Conservation (phyloP, 2,329 filamentous ascomycete genomes). For the Aspergillus terreus region DNA sequence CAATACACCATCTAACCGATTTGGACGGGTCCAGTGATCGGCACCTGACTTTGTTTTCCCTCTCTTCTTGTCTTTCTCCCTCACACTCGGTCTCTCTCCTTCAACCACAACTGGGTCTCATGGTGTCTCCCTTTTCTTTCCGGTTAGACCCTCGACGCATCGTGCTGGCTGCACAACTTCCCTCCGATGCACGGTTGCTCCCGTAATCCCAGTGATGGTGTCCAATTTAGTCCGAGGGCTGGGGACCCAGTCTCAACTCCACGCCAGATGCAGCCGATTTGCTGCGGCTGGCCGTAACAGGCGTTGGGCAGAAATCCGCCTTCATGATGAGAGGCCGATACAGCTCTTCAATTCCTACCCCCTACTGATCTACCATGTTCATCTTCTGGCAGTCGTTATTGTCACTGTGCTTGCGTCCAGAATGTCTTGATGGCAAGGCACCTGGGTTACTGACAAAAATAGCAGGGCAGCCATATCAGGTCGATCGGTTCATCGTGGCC, state of each 20-base stretch:
- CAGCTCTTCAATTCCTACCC: not conserved
- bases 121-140: too few species aligned
- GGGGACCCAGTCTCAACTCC: conserved; percentile 19
- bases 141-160: not conserved
- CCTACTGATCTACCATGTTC: too few species aligned
- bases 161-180: not conserved
- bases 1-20: conserved; percentile 2
- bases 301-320: conserved; percentile 28
- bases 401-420: not conserved
- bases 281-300: conserved; percentile 15
- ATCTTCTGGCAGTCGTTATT: too few species aligned
- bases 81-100: not conserved
- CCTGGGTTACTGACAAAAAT: not conserved
- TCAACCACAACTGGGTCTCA: not conserved
- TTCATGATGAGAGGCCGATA: conserved; percentile 5
- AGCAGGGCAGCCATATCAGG: not conserved
- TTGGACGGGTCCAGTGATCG: conserved; percentile 9
- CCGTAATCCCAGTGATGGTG: conserved; percentile 5
- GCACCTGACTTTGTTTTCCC: not conserved
- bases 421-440: not conserved
- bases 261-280: conserved; percentile 22
- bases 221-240: conserved; percentile 7
- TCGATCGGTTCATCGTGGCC: not conserved
- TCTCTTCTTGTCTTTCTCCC: not conserved
- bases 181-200: not conserved